A percentile compares a stretch with the other conserved stretches of the same genome.
Evolutionary conservation across 306 rosid genomes (phyloP).

Genomic region (Astragalus glycyphyllos): DNA sequence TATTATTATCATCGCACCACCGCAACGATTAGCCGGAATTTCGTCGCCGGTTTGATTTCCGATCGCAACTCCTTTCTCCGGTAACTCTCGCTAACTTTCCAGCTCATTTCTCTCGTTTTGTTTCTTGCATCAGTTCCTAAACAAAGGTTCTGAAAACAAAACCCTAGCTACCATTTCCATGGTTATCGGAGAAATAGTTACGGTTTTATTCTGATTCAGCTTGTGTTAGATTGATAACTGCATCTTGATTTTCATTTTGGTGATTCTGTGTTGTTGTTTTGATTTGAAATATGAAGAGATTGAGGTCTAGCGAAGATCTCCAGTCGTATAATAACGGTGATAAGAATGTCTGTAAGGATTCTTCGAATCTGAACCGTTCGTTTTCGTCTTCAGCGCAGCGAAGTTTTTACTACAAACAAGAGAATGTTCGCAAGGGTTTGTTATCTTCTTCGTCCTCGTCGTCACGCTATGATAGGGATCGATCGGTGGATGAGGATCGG

Average conservation of each 20-base stretch:
- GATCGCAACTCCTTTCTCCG: background rate
- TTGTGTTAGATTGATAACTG: background rate
- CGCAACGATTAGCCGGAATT: conserved; percentile 34
- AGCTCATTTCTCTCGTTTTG: background rate
- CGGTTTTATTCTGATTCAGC: conserved; percentile 27
- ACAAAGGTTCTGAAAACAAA: conserved; percentile 49
- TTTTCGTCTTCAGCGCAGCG: conserved; percentile 76
- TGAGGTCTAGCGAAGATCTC: conserved; percentile 89
- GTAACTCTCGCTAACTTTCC: background rate
- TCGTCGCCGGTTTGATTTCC: conserved; percentile 21
- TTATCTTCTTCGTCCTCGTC: conserved; percentile 53
- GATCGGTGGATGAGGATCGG: conserved; percentile 76
- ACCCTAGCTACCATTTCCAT: conserved; percentile 45
- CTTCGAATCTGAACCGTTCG: conserved; percentile 64
- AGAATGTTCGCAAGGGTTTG: conserved; percentile 66
- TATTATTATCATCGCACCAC: conserved; percentile 13
- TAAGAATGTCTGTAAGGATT: conserved; percentile 51
- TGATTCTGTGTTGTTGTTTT: background rate
- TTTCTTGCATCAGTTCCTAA: background rate
- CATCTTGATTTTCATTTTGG: conserved; percentile 32
- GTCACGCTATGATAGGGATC: conserved; percentile 72
- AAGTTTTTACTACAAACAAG: conserved; percentile 67
- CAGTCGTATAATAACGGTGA: conserved; percentile 63
- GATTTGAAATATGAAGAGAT: conserved; percentile 69
- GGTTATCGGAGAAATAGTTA: background rate